Evolutionary conservation across 2,329 filamentous ascomycete species (phyloP), one percentile per base, ranked within the genome.

Genomic region (Trichophyton simii): DNA sequence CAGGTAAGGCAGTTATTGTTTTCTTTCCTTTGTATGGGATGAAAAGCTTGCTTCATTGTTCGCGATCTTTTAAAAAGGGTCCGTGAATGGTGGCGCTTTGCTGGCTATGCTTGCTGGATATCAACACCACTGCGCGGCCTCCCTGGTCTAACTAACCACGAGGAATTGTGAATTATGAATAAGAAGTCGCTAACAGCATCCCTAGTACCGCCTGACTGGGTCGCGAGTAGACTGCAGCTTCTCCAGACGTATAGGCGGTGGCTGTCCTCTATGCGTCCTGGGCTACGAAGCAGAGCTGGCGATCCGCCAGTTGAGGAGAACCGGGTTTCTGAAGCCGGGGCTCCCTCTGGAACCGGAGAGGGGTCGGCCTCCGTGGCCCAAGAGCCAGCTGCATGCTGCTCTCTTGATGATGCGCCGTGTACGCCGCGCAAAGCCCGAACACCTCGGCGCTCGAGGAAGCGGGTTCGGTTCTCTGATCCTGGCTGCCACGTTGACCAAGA

Each of bases 391-490:
- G 22, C 36, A 44, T 36, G 38, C 9, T 42, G 5, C 13, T 28
- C 13, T 50, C 28, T 34, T 15, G 38, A 34, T 7, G 58, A 48
- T 9, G 48, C 55, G 1, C 59, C 62, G 28, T 44, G 50, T 8
- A 63, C 41, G 15, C 55, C 55, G 28, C 55, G 22, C 36, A 58
- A 41, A 31, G 1, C 28, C n/a, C 55, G 11, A 9, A 15, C 60
- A 8, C 54, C 57, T 2, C 34, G 58, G 7, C 52, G 8, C 36
- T 42, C 50, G 18, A 42, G 31, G 13, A 64, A 61, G 31, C 46
- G 55, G 48, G 28, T 36, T 22, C 58, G 50, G 22, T 57, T 38
- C n/a, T 48, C 48, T 11, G 60, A 62, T 25, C 50, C 59, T 15
- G 59, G 31, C 3, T 20, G 22, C 11, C 60, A 9, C 11, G 3